A percentile compares a stretch with the other conserved stretches of the same genome.
These are phyloP conservation scores for Colletotrichum zoysiae DNA, from an alignment of 2,329 filamentous ascomycete species.

Conservation along the genomic window DNA sequence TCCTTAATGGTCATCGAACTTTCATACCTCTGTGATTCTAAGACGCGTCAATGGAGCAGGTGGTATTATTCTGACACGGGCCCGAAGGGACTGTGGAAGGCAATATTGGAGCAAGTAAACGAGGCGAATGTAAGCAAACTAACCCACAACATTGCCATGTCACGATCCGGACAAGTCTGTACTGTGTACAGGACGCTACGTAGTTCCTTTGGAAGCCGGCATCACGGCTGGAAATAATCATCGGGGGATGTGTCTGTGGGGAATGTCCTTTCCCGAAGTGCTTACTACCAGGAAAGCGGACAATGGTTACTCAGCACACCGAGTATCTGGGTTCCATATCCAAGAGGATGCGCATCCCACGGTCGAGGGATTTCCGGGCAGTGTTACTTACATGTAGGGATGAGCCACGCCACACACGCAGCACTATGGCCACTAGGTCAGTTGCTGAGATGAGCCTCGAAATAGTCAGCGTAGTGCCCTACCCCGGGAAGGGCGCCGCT, in stretches of 20 bases:
- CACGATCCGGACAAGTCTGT: too few species aligned
- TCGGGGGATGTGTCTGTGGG: not conserved
- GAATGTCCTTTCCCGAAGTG: not conserved
- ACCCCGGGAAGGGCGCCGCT: not conserved
- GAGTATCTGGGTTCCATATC: not conserved
- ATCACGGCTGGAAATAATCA: not conserved
- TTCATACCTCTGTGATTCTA: too few species aligned
- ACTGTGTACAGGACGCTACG: not conserved
- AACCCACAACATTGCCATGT: too few species aligned
- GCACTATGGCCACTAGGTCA: not conserved
- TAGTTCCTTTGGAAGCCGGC: not conserved
- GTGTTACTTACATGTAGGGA: not conserved
- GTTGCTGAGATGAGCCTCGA: not conserved
- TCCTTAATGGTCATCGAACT: too few species aligned
- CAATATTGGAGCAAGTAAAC: not conserved
- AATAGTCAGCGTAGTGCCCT: not conserved
- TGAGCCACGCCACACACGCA: not conserved
- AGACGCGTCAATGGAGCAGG: too few species aligned
- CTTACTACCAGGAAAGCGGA: not conserved
- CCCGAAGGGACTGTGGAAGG: too few species aligned
- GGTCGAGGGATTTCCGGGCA: not conserved
- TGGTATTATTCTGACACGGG: too few species aligned
- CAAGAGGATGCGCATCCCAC: not conserved
- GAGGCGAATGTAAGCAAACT: not conserved
- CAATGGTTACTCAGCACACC: not conserved